Conservation (phyloP, 2,329 filamentous ascomycete species). For the Fusarium sp. region DNA sequence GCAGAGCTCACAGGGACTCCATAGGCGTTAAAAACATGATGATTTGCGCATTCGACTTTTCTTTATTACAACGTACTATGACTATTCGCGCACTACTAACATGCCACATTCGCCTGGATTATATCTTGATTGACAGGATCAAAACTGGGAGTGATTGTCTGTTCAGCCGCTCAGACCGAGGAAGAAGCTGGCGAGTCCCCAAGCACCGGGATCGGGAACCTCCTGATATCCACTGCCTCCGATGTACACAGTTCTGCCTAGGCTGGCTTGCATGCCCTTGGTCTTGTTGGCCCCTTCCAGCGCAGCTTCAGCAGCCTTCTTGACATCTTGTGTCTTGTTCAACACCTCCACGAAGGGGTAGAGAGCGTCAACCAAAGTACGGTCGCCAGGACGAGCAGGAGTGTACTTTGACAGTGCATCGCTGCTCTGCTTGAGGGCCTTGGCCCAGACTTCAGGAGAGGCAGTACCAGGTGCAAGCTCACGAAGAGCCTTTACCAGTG, state of each 20-base stretch:
- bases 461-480: slow-evolving; percentile 57
- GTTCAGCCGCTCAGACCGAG: slow-evolving; percentile 70
- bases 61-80: slow-evolving; percentile 18
- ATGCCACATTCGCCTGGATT: neutral
- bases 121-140: neutral
- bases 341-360: slow-evolving; percentile 87
- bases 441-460: slow-evolving; percentile 64
- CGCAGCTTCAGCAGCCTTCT: slow-evolving; percentile 81
- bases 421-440: slow-evolving; percentile 78
- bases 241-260: slow-evolving; percentile 70
- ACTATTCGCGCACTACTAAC: slow-evolving; percentile 12
- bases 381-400: slow-evolving; percentile 87
- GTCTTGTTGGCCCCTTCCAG: slow-evolving; percentile 83
- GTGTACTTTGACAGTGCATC: slow-evolving; percentile 84
- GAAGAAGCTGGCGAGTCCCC: slow-evolving; percentile 83
- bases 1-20: slow-evolving; percentile 52
- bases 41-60: slow-evolving; percentile 37
- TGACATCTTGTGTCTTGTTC: slow-evolving; percentile 72
- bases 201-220: slow-evolving; percentile 76
- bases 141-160: slow-evolving; percentile 36
- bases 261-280: slow-evolving; percentile 90
- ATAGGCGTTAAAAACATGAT: slow-evolving; percentile 57
- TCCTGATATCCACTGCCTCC: slow-evolving; percentile 61
- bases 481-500: slow-evolving; percentile 75
- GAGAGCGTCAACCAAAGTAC: slow-evolving; percentile 90